phyloP scores from a whole-genome alignment of 305 asterid species.

The Plantago rigida region DNA sequence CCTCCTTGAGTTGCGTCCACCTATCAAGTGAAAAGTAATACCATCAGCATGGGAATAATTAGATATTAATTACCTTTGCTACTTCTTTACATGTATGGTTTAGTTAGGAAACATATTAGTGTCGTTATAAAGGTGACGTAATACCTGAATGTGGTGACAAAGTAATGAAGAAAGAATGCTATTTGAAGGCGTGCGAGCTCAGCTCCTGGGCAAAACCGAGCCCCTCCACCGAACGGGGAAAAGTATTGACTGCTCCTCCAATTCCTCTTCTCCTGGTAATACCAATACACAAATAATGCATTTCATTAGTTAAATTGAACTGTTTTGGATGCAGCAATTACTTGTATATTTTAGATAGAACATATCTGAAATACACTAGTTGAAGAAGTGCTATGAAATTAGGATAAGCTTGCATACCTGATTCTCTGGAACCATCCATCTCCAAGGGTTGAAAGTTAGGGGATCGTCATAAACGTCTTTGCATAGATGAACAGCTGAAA shows the following conservation, averaged over 20 bases:
- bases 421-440: conserved; percentile 71
- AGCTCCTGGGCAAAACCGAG: conserved; percentile 88
- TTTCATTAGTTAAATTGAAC: not conserved
- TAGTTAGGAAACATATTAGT: not conserved
- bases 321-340: not conserved
- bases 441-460: conserved; percentile 74
- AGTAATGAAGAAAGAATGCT: conserved; percentile 70
- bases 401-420: conserved; percentile 39
- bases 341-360: not conserved
- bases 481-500: conserved; percentile 72
- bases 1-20: conserved; percentile 81
- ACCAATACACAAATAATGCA: conserved; percentile 1
- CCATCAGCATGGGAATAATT: not conserved
- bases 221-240: conserved; percentile 87
- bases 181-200: conserved; percentile 90
- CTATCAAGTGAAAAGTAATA: conserved; percentile 25
- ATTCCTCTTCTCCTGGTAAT: conserved; percentile 63
- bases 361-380: not conserved
- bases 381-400: not conserved
- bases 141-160: conserved; percentile 59
- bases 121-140: not conserved
- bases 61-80: not conserved
- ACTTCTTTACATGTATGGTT: no score
- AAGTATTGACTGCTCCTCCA: conserved; percentile 70
- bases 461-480: conserved; percentile 51